phyloP scores from a whole-genome alignment of 495 filamentous ascomycete genomes.

The Neurospora sp. region DNA sequence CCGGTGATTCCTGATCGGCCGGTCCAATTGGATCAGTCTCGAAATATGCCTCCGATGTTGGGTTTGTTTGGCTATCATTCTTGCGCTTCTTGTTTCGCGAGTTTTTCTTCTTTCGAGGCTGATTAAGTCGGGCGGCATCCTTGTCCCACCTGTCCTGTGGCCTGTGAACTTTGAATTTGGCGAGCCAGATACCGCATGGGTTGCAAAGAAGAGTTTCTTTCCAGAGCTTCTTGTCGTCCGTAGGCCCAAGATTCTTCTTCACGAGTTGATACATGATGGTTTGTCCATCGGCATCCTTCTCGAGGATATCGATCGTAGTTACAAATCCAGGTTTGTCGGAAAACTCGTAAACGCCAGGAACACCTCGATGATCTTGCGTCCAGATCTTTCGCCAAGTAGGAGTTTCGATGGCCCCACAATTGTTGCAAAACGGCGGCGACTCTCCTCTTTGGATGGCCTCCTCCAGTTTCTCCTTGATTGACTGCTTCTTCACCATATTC shows the following conservation, averaged over 20 bases:
- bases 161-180: slow-evolving; percentile 75
- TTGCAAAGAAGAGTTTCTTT: slow-evolving; percentile 75
- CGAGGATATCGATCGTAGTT: slow-evolving; percentile 53
- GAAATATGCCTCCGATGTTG: slow-evolving; percentile 40
- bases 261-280: slow-evolving; percentile 55
- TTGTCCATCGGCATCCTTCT: slow-evolving; percentile 49
- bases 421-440: slow-evolving; percentile 75
- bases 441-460: slow-evolving; percentile 58
- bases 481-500: slow-evolving; percentile 46
- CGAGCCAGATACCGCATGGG: slow-evolving; percentile 90
- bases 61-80: slow-evolving; percentile 28
- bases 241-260: slow-evolving; percentile 59
- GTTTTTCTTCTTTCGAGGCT: slow-evolving; percentile 35
- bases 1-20: slow-evolving; percentile 17
- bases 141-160: slow-evolving; percentile 78
- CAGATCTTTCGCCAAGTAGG: slow-evolving; percentile 91
- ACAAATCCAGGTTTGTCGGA: slow-evolving; percentile 56
- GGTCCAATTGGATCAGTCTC: slow-evolving; percentile 38
- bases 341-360: slow-evolving; percentile 51
- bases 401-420: slow-evolving; percentile 91
- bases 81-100: slow-evolving; percentile 37
- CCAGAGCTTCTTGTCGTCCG: slow-evolving; percentile 53
- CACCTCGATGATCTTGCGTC: slow-evolving; percentile 54
- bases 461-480: slow-evolving; percentile 55
- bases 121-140: slow-evolving; percentile 39